Conservation (phyloP, 768 basidiomycete species). For the Hygrophorus russula region DNA sequence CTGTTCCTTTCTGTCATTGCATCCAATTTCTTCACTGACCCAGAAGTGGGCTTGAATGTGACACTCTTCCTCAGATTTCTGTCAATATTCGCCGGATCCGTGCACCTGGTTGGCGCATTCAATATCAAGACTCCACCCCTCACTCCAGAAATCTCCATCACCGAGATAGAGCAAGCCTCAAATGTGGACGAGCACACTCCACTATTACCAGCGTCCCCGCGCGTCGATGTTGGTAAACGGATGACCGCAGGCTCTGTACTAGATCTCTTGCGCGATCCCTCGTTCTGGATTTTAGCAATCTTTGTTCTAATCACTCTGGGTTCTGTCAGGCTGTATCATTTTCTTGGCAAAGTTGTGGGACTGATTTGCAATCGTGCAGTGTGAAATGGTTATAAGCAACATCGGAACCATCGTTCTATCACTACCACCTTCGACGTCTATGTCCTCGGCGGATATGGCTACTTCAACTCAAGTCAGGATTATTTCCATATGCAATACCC, state of each 20-base stretch:
- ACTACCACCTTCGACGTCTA: slow-evolving; percentile 27
- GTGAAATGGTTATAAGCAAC: slow-evolving; percentile 78
- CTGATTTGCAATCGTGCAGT: slow-evolving; percentile 23
- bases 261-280: slow-evolving; percentile 8
- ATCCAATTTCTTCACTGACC: slow-evolving; percentile 44
- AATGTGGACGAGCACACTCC: slow-evolving; percentile 6
- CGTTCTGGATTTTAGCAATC: slow-evolving; percentile 8
- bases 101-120: slow-evolving; percentile 45
- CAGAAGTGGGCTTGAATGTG: slow-evolving; percentile 33
- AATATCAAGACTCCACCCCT: slow-evolving; percentile 19
- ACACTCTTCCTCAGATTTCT: slow-evolving; percentile 43
- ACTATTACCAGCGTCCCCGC: slow-evolving; percentile 5
- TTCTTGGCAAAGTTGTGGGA: background rate
- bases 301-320: slow-evolving; percentile 7
- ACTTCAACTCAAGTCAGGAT: slow-evolving; percentile 58
- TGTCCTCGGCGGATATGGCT: slow-evolving; percentile 19
- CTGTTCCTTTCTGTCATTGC: slow-evolving; percentile 60
- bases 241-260: background rate
- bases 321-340: slow-evolving; percentile 4
- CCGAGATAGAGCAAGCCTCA: slow-evolving; percentile 7
- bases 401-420: slow-evolving; percentile 68
- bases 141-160: background rate
- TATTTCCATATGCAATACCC: slow-evolving; percentile 61
- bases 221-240: background rate
- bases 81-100: slow-evolving; percentile 37